Conservation (phyloP, 108 stramenopile genomes). For the Conticribra guillardii region DNA sequence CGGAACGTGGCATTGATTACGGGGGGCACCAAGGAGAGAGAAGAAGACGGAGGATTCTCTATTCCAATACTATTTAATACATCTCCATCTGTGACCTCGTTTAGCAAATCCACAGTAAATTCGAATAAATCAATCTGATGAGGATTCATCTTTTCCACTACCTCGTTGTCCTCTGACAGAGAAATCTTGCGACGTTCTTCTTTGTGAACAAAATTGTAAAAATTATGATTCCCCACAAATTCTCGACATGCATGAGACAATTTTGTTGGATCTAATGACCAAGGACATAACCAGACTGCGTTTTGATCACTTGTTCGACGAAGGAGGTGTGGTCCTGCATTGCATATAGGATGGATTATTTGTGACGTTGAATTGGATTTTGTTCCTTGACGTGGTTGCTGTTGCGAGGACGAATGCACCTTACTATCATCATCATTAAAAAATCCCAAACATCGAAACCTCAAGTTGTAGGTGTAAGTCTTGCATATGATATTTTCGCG, state of each 20-base stretch:
- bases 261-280: conserved; percentile 66
- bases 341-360: conserved; percentile 59
- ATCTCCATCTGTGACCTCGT: conserved; percentile 26
- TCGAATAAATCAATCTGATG: conserved; percentile 33
- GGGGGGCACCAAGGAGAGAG: conserved; percentile 24
- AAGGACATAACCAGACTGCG: conserved; percentile 68
- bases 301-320: conserved; percentile 58
- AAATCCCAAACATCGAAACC: conserved; percentile 59
- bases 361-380: too few species aligned
- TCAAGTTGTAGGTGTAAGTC: conserved; percentile 71
- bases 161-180: background rate
- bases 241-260: conserved; percentile 51
- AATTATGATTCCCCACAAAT: conserved; percentile 69
- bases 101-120: conserved; percentile 28
- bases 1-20: conserved; percentile 61
- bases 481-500: conserved; percentile 61
- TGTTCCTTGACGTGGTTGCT: background rate
- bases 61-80: too few species aligned
- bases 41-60: background rate
- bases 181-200: conserved; percentile 45
- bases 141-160: background rate
- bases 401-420: background rate
- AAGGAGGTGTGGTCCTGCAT: conserved; percentile 57
- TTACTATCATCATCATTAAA: background rate
- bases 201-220: conserved; percentile 75